Evolutionary conservation across 1,284 basidiomycete genomes (phyloP).

Genomic region (Peniophora sp.): DNA sequence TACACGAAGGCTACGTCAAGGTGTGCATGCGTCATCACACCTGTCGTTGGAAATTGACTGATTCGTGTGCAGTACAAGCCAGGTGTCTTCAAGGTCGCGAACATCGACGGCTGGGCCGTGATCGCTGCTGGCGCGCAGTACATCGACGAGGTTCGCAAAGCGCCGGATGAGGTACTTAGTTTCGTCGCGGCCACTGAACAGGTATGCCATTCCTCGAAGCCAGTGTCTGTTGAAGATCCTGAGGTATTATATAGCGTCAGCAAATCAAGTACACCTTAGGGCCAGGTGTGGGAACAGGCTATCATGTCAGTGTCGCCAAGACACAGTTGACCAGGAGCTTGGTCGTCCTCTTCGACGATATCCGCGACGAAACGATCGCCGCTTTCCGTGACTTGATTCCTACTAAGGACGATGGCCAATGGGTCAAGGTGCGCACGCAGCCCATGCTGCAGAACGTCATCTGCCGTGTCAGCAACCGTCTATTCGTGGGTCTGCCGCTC

Average conservation of each 20-base stretch:
- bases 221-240: neutral
- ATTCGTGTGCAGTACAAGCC: slow-evolving; percentile 12
- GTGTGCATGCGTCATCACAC: neutral
- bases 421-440: slow-evolving; percentile 11
- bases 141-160: slow-evolving; percentile 26
- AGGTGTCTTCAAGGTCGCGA: slow-evolving; percentile 24
- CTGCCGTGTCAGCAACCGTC: slow-evolving; percentile 16
- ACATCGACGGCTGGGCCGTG: slow-evolving; percentile 22
- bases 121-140: slow-evolving; percentile 23
- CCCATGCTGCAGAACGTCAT: slow-evolving; percentile 15
- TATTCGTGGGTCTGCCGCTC: slow-evolving; percentile 19
- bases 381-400: slow-evolving; percentile 25
- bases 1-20: neutral
- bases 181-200: slow-evolving; percentile 19
- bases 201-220: slow-evolving; percentile 8
- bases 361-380: slow-evolving; percentile 28
- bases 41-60: neutral
- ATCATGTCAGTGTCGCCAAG: slow-evolving; percentile 28
- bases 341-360: slow-evolving; percentile 22
- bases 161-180: slow-evolving; percentile 24
- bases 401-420: slow-evolving; percentile 14
- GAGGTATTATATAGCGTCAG: slow-evolving; percentile 19
- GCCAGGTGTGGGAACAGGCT: slow-evolving; percentile 22
- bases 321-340: slow-evolving; percentile 30
- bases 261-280: slow-evolving; percentile 32